These are phyloP conservation scores for Russula sp. DNA, from an alignment of 768 basidiomycete species.

Conservation along the genomic window DNA sequence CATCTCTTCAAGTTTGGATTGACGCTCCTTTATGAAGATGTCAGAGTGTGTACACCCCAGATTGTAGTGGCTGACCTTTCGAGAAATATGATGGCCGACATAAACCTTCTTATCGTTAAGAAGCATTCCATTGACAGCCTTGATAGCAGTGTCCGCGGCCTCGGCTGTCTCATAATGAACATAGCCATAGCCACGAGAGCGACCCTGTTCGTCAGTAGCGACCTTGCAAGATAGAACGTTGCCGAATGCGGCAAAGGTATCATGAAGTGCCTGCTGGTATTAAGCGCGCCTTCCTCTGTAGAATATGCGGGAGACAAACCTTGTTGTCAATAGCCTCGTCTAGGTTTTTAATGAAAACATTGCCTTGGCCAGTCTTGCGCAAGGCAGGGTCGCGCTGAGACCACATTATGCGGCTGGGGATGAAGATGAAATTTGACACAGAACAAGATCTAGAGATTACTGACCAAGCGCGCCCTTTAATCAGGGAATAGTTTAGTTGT, in stretches of 20 bases:
- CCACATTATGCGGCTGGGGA: slow-evolving; percentile 99
- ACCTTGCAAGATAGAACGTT: slow-evolving; percentile 99
- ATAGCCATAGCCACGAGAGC: slow-evolving; percentile 96
- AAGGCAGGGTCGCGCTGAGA: slow-evolving; percentile 99
- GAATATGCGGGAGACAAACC: slow-evolving; percentile 40
- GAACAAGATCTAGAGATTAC: slow-evolving; percentile 31
- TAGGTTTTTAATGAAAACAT: slow-evolving; percentile 99
- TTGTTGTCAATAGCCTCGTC: slow-evolving; percentile 98
- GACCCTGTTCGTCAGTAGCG: slow-evolving; percentile 92
- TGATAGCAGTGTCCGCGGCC: slow-evolving; percentile 93
- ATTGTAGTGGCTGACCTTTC: slow-evolving; percentile 58
- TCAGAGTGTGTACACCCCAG: slow-evolving; percentile 6
- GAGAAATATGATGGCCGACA: slow-evolving; percentile 95
- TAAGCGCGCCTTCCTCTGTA: slow-evolving; percentile 8
- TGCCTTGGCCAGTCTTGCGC: slow-evolving; percentile 99
- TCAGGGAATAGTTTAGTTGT: slow-evolving; percentile 98
- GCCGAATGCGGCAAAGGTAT: slow-evolving; percentile 98
- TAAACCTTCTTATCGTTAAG: slow-evolving; percentile 99
- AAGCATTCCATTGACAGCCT: slow-evolving; percentile 98
- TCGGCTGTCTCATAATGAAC: slow-evolving; percentile 99
- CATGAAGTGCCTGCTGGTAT: slow-evolving; percentile 80
- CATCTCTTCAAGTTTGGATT: slow-evolving; percentile 98
- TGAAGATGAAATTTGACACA: slow-evolving; percentile 10
- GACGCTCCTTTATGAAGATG: slow-evolving; percentile 66
- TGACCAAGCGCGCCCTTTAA: slow-evolving; percentile 96